phyloP scores from a whole-genome alignment of 768 basidiomycete genomes.

The Leccinum sublutescens region DNA sequence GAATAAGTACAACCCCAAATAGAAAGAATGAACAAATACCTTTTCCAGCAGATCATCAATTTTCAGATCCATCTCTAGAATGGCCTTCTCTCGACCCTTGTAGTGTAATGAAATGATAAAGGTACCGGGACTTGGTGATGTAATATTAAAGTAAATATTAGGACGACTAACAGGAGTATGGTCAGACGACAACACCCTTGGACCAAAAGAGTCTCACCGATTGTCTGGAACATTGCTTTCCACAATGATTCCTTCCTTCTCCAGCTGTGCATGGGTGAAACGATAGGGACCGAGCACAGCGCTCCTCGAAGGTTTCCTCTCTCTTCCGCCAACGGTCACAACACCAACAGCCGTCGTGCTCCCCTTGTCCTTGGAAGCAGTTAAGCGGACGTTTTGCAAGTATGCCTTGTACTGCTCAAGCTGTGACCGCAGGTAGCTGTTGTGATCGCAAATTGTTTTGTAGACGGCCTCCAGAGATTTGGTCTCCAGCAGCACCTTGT shows the following conservation, averaged over 20 bases:
- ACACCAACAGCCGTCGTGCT: slow-evolving; percentile 88
- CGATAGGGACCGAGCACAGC: slow-evolving; percentile 93
- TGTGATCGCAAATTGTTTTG: slow-evolving; percentile 99
- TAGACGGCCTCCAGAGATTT: slow-evolving; percentile 94
- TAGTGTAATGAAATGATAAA: slow-evolving; percentile 99
- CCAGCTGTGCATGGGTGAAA: slow-evolving; percentile 96
- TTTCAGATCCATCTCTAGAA: slow-evolving; percentile 99
- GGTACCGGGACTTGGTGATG: slow-evolving; percentile 95
- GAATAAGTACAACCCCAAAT: slow-evolving; percentile 16
- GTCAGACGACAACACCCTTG: not conserved
- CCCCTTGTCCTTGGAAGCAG: slow-evolving; percentile 85
- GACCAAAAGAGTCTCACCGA: slow-evolving; percentile 50
- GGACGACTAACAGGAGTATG: slow-evolving; percentile 61
- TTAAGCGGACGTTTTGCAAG: slow-evolving; percentile 92
- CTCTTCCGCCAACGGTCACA: slow-evolving; percentile 93
- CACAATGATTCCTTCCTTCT: slow-evolving; percentile 99
- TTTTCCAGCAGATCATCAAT: slow-evolving; percentile 98
- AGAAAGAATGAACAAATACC: slow-evolving; percentile 44
- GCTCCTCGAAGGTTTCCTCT: slow-evolving; percentile 87
- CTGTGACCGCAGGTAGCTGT: slow-evolving; percentile 93
- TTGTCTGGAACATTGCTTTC: slow-evolving; percentile 99
- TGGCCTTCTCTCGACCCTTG: slow-evolving; percentile 98
- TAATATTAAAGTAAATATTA: slow-evolving; percentile 99
- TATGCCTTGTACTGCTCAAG: slow-evolving; percentile 99
- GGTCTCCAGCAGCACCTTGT: slow-evolving; percentile 92